Evolutionary conservation across 176 grass and related monocot genomes (phyloP), one percentile per base, ranked within the genome.

Genomic region (Carex myosuroides): DNA sequence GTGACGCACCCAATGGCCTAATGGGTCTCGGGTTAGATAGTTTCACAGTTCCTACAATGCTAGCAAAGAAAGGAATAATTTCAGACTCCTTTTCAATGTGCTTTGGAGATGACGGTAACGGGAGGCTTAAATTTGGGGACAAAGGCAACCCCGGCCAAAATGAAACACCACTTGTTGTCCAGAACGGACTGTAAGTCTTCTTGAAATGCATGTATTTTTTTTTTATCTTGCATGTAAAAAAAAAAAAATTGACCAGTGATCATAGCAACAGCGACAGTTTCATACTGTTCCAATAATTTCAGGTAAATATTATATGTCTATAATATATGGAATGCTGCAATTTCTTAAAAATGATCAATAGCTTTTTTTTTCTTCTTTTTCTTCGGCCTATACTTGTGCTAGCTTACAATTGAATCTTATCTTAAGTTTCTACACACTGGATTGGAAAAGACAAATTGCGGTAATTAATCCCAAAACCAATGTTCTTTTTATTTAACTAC

Each of bases 61-160:
- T 97, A 26, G 74, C 83, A 37, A 13, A 14, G 30, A 68, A 14
- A 3, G 88, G 85, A 56, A 20, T 86, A 68, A 62, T 89, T 20
- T 81, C 92, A 42, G 63, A 97, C 81, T 90, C 90, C 64, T 97
- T 97, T 80, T 94, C 94, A n/a, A 94, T 97, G 92, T 97, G 94
- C 85, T 97, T 97, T 56, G 85, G 92, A 70, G 1, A 4, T 3
- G 70, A 92, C 59, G 94, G 94, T 11, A 1, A 9, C 33, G 94
- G 94, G n/a, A 88, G 94, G 78, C 91, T 97, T 80, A 89, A 85
- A 80, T 97, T 97, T 60, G 94, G 94, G 52, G 94, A 94, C 76
- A 85, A 70, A 80, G 94, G 94, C n/a, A 72, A 82, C 64, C 5
- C 16, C 3, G 84, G 22, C 56, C 87, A 94, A 86, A 58, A 80